Conservation (phyloP, 768 basidiomycete species). For the Trametes gibbosa region DNA sequence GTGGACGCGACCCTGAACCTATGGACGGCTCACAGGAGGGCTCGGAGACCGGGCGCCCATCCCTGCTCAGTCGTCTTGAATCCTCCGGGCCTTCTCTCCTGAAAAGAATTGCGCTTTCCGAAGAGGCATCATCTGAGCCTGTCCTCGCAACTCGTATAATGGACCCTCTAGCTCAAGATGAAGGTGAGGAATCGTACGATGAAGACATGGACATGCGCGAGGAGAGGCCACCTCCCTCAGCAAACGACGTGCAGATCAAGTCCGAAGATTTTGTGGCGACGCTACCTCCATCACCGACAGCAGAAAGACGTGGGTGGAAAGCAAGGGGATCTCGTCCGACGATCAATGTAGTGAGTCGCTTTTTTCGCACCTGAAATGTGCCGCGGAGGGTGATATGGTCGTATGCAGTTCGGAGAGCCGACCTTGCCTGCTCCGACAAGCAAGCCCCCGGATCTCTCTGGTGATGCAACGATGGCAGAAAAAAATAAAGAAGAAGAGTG, state of each 20-base stretch:
- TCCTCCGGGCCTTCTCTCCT: slow-evolving; percentile 1
- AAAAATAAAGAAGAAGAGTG: neutral
- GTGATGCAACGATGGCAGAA: neutral
- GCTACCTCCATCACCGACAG: neutral
- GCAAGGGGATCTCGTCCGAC: slow-evolving; percentile 9
- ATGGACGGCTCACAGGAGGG: neutral
- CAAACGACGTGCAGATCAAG: neutral
- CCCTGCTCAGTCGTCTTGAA: slow-evolving; percentile 2
- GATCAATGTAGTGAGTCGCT: slow-evolving; percentile 10
- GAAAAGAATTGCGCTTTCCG: neutral
- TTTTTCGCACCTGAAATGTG: neutral
- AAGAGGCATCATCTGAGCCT: neutral
- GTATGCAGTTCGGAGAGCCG: slow-evolving; percentile 8
- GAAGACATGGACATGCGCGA: slow-evolving; percentile 4
- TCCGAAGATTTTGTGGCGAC: neutral
- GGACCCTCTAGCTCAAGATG: neutral
- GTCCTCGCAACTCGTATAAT: neutral
- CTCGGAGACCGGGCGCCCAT: slow-evolving; percentile 3
- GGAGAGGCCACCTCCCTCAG: neutral
- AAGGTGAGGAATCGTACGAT: slow-evolving; percentile 1
- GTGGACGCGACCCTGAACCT: slow-evolving; percentile 1
- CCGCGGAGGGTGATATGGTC: neutral
- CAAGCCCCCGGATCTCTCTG: neutral
- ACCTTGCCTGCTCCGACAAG: neutral
- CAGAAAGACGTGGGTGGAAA: neutral